These are phyloP conservation scores for Tricholomella constricta DNA, from an alignment of 768 basidiomycete genomes.

Conservation along the genomic window DNA sequence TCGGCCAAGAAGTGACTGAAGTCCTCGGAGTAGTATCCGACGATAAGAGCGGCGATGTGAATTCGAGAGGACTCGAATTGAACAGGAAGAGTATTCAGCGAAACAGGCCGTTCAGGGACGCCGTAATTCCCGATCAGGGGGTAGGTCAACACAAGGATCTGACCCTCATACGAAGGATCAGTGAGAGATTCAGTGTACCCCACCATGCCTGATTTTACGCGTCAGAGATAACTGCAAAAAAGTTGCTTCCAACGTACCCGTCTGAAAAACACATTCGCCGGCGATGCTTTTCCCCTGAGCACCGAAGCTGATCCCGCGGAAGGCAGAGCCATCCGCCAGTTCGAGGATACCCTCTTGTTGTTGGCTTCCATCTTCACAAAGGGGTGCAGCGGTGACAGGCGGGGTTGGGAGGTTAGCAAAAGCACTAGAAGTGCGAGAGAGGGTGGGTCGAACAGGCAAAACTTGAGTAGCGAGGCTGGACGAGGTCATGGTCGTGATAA, in stretches of 20 bases:
- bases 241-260: conserved; percentile 59
- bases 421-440: conserved; percentile 48
- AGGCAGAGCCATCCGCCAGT: conserved; percentile 86
- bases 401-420: conserved; percentile 33
- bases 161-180: conserved; percentile 97
- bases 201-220: conserved; percentile 80
- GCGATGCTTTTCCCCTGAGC: conserved; percentile 88
- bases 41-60: conserved; percentile 88
- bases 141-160: conserved; percentile 97
- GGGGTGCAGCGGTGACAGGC: conserved; percentile 36
- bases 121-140: conserved; percentile 98
- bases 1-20: conserved; percentile 93
- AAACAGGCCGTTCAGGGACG: conserved; percentile 70
- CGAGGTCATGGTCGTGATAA: conserved; percentile 21
- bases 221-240: conserved; percentile 10
- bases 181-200: conserved; percentile 98
- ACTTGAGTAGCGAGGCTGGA: conserved; percentile 23
- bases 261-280: conserved; percentile 99
- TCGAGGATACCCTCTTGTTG: conserved; percentile 75
- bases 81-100: conserved; percentile 57
- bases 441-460: conserved; percentile 38
- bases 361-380: conserved; percentile 30
- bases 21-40: conserved; percentile 92
- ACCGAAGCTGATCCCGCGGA: conserved; percentile 90
- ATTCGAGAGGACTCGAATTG: conserved; percentile 96